Percentiles rank a stretch among this genome's conserved stretches.
phyloP scores from a whole-genome alignment of 78 protist species.

The Pigoraptor vietnamica region DNA sequence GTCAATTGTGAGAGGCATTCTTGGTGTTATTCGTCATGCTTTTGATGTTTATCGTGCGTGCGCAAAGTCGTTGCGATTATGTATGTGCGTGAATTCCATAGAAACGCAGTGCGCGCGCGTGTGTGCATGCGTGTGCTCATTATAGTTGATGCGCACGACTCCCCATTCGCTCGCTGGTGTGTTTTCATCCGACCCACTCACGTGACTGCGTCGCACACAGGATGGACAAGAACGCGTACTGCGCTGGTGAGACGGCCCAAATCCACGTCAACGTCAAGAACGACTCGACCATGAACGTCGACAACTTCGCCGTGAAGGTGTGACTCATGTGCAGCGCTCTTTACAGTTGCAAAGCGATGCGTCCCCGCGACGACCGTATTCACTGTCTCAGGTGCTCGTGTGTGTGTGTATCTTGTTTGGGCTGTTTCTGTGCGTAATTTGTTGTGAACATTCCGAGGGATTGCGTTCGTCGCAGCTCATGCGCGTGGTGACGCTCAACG shows the following conservation, averaged over 20 bases:
- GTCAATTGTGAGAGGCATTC: no score
- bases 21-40: no score
- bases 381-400: no score
- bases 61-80: no score
- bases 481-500: neutral
- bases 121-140: no score
- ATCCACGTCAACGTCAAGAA: neutral
- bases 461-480: neutral
- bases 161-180: no score
- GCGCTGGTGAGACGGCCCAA: neutral
- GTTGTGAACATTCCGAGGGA: neutral
- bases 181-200: neutral
- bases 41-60: no score
- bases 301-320: neutral
- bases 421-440: neutral
- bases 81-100: no score
- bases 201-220: neutral
- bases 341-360: no score
- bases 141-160: no score
- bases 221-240: neutral
- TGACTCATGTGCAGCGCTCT: neutral
- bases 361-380: no score
- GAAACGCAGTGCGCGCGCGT: no score
- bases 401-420: neutral
- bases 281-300: neutral